Percentiles rank a stretch among this genome's conserved stretches.
These are phyloP conservation scores for Saccharomycopsis hybrid DNA, from an alignment of 1,139 yeast genomes.

Conservation along the genomic window DNA sequence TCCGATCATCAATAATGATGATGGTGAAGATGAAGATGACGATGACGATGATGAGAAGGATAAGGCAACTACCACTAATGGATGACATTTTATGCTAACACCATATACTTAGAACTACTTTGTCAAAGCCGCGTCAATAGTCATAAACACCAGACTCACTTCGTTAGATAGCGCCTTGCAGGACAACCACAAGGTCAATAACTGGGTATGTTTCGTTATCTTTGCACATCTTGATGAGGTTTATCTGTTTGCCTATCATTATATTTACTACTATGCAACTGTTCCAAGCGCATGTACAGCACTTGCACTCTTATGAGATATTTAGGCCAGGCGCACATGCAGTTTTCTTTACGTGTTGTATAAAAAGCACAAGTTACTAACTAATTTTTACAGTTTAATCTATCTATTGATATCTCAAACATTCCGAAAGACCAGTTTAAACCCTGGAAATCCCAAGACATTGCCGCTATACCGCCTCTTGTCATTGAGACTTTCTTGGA, in stretches of 20 bases:
- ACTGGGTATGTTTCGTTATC: conserved; percentile 7
- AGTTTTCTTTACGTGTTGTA: too few species aligned
- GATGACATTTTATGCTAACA: not conserved
- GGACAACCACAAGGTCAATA: conserved; percentile 1
- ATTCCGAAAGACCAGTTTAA: conserved; percentile 6
- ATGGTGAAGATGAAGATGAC: too few species aligned
- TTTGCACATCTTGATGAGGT: not conserved
- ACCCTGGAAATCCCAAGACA: conserved; percentile 2
- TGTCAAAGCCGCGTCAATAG: conserved; percentile 7
- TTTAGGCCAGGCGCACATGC: too few species aligned
- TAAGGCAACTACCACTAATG: too few species aligned
- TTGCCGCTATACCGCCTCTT: conserved; percentile 54
- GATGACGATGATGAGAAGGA: too few species aligned
- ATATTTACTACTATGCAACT: too few species aligned
- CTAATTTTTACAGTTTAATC: not conserved
- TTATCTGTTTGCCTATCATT: not conserved
- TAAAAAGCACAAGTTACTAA: not conserved
- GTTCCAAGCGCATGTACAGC: too few species aligned
- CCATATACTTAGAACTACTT: conserved; percentile 10
- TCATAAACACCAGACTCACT: conserved; percentile 3
- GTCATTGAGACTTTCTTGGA: conserved; percentile 82
- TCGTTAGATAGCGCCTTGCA: not conserved
- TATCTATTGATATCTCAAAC: conserved; percentile 8
- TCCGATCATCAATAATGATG: too few species aligned
- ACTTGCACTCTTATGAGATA: too few species aligned